Percentiles rank a stretch among this genome's conserved stretches.
Evolutionary conservation across 805 yeast genomes (phyloP).

Genomic region (Vanderwaltozyma polyspora): DNA sequence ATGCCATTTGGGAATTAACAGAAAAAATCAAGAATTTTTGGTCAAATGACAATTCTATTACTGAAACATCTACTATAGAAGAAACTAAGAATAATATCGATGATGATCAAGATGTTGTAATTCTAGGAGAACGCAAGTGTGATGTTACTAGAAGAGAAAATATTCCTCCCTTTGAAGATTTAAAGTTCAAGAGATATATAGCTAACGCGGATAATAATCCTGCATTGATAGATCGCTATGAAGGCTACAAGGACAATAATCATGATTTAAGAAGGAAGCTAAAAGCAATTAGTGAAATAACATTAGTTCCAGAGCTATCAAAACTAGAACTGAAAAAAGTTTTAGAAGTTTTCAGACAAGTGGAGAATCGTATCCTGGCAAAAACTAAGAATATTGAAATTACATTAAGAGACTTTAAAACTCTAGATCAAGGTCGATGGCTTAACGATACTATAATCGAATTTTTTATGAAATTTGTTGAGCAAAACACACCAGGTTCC

Average conservation of each 20-base stretch:
- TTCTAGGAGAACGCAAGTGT: conserved; percentile 10
- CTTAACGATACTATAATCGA: conserved; percentile 86
- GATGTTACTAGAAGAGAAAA: too few relatives aligned
- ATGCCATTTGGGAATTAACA: conserved; percentile 18
- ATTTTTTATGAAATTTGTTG: conserved; percentile 44
- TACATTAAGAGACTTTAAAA: conserved; percentile 51
- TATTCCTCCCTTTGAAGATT: too few relatives aligned
- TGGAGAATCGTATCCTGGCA: conserved; percentile 17
- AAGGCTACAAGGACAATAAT: conserved; percentile 28
- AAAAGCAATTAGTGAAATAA: conserved; percentile 6
- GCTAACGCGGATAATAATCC: too few relatives aligned
- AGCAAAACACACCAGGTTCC: conserved; percentile 28
- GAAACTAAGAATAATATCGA: not conserved
- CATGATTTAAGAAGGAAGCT: conserved; percentile 17
- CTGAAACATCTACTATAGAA: too few relatives aligned
- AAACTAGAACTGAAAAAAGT: conserved; percentile 16
- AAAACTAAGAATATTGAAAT: conserved; percentile 44
- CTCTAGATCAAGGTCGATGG: conserved; percentile 67
- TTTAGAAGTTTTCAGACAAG: conserved; percentile 19
- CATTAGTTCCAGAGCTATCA: conserved; percentile 18
- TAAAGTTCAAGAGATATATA: too few relatives aligned
- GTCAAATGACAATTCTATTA: conserved; percentile 8
- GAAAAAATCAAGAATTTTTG: conserved; percentile 20
- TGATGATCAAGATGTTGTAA: conserved; percentile 11
- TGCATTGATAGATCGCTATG: too few relatives aligned